Conservation (phyloP, 2,329 filamentous ascomycete species). For the Metarhizium humberi region DNA sequence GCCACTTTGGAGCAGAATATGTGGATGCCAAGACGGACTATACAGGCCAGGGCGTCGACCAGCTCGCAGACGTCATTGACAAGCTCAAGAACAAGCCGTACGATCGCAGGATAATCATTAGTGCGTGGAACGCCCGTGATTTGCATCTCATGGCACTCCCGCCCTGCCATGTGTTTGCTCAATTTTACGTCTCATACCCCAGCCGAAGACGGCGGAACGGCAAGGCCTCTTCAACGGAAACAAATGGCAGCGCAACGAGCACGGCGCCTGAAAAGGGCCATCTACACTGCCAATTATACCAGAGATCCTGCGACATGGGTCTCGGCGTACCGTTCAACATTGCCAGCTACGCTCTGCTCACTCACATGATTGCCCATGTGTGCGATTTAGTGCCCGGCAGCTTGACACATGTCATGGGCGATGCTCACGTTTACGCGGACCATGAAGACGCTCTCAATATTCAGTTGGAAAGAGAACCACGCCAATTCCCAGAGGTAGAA, state of each 20-base stretch:
- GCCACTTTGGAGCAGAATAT: conserved; percentile 93
- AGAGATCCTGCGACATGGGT: conserved; percentile 93
- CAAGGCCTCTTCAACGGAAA: conserved; percentile 3
- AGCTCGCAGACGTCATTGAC: conserved; percentile 80
- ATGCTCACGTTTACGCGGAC: conserved; percentile 93
- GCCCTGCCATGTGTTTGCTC: conserved; percentile 95
- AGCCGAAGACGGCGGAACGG: conserved; percentile 10
- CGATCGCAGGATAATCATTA: conserved; percentile 82
- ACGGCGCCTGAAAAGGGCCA: conserved; percentile 46
- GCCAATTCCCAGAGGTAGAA: conserved; percentile 68
- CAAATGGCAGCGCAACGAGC: conserved; percentile 8
- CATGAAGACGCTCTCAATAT: conserved; percentile 79
- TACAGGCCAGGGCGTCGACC: conserved; percentile 80
- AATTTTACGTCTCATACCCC: conserved; percentile 84
- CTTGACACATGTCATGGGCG: conserved; percentile 92
- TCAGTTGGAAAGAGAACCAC: conserved; percentile 73
- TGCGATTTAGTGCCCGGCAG: conserved; percentile 78
- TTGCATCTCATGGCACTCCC: conserved; percentile 82
- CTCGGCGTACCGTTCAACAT: conserved; percentile 98
- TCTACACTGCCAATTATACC: conserved; percentile 83
- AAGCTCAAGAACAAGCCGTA: conserved; percentile 79
- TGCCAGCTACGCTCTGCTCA: conserved; percentile 84
- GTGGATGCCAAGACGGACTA: conserved; percentile 73
- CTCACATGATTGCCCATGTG: conserved; percentile 88
- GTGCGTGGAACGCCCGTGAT: conserved; percentile 89